Evolutionary conservation across 2,329 filamentous ascomycete genomes (phyloP).

Genomic region (Verticillium tricorpus): DNA sequence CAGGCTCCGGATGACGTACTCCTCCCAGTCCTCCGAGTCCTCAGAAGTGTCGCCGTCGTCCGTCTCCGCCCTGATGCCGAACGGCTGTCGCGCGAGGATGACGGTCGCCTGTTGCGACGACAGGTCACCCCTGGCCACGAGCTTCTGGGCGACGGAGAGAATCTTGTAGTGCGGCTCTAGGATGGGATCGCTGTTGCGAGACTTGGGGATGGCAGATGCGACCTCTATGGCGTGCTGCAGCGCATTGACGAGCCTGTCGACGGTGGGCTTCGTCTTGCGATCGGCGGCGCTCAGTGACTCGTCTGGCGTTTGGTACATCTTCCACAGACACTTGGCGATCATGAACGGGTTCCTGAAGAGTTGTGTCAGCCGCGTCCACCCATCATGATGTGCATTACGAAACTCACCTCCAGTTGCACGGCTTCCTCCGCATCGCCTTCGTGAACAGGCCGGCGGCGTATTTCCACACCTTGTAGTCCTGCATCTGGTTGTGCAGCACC

Average conservation of each 20-base stretch:
- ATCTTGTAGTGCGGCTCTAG: constrained; percentile 93
- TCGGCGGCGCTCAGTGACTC: constrained; percentile 41
- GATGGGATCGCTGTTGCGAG: constrained; percentile 66
- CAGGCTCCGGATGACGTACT: constrained; percentile 48
- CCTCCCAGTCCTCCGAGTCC: constrained; percentile 57
- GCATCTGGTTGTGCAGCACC: constrained; percentile 52
- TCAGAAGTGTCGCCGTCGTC: constrained; percentile 27
- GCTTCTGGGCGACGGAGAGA: constrained; percentile 74
- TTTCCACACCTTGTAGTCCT: constrained; percentile 57
- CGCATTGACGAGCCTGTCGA: constrained; percentile 39
- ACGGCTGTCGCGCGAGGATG: constrained; percentile 52
- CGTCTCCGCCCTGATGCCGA: constrained; percentile 41
- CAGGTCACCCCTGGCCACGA: constrained; percentile 56
- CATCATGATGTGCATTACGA: too few relatives aligned
- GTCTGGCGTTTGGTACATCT: constrained; percentile 51
- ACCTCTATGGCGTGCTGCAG: constrained; percentile 48
- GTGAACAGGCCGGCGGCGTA: constrained; percentile 52
- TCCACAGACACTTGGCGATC: constrained; percentile 60
- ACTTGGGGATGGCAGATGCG: constrained; percentile 47
- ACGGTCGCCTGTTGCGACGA: constrained; percentile 42
- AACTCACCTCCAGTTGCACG: constrained; percentile 53
- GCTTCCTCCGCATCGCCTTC: constrained; percentile 50
- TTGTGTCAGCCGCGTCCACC: too few relatives aligned
- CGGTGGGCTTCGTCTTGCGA: constrained; percentile 27
- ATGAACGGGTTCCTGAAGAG: constrained; percentile 48